Percentiles rank a stretch among this genome's conserved stretches.
These are phyloP conservation scores for Fusarium paranaense DNA, from an alignment of 2,329 filamentous ascomycete genomes.

Conservation along the genomic window DNA sequence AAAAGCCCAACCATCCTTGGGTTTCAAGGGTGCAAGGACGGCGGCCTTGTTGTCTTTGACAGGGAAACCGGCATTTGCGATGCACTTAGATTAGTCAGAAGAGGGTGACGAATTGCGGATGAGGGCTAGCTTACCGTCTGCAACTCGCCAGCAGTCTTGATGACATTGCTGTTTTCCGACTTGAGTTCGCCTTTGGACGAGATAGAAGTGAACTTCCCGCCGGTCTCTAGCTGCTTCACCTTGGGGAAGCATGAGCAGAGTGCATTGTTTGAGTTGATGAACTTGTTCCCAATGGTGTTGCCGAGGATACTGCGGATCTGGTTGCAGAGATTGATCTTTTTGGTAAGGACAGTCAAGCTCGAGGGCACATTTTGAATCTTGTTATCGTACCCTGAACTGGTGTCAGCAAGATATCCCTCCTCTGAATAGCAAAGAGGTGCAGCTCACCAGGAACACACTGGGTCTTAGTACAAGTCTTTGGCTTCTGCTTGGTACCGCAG, in stretches of 20 bases:
- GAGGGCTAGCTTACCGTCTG: neutral
- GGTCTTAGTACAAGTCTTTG: neutral
- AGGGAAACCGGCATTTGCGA: neutral
- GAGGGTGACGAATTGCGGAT: neutral
- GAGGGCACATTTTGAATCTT: neutral
- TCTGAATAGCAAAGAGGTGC: neutral
- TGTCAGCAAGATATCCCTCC: neutral
- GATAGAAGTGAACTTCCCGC: neutral
- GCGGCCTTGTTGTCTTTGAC: neutral
- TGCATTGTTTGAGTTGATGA: neutral
- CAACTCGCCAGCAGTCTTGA: neutral
- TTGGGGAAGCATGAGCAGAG: neutral
- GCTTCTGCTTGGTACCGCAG: neutral
- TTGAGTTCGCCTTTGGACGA: neutral
- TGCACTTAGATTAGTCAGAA: neutral
- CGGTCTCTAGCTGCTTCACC: neutral
- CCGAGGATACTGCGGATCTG: neutral
- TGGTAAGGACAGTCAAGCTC: neutral
- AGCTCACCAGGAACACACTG: neutral
- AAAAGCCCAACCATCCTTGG: neutral
- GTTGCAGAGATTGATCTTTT: neutral
- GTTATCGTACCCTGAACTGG: neutral
- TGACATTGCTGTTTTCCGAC: neutral
- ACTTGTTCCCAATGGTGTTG: neutral
- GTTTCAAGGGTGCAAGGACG: neutral